Base-by-base conservation (phyloP, 2,329 filamentous ascomycete genomes). In the Cladophialophora yegresii region DNA sequence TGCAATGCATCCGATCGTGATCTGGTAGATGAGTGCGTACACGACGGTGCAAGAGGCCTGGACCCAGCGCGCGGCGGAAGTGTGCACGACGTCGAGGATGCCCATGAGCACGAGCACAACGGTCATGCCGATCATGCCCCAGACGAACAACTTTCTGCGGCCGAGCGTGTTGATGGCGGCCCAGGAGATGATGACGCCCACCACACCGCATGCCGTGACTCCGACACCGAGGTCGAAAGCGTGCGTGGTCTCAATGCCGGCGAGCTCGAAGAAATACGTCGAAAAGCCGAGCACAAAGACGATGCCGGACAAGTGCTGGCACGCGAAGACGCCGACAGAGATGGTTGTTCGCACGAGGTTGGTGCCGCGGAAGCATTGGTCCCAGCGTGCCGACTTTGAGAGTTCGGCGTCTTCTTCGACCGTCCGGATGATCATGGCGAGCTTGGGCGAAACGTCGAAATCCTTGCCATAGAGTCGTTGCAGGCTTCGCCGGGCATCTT, bases 221-320 rank as follows among this genome's bases (percentile, higher is more conserved):
- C 76, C 76, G 9, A 79, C 75, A 4, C 76, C 76, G 22, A 78
- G 72, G n/a, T 75, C 70, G 61, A 79, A 80, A 0, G 77, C 74
- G 47, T 76, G 63, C 16, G 72, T 72, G n/a, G 71, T 68, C n/a
- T 69, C 63, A 33, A 78, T 68, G 26, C 72, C 72, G 16, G 72
- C 70, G 33, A 71, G 76, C 55, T 80, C 71, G 72, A 82, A 81
- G 74, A 82, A 82, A 71, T 82, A 82, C 3, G 77, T 80, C 4
- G 76, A 75, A 68, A 79, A 81, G 32, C 77, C 78, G 30, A 76
- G 69, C 6, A 80, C 76, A 58, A 81, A 77, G 73, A 77, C 70
- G 50, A 78, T 76, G 1, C 78, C 79, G n/a, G 75, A 76, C 4
- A 80, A 67, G 60, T 79, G 76, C 62, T 81, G 78, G 55, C 77